These are phyloP conservation scores for Metschnikowia orientalis DNA, from an alignment of 805 yeast species.

Conservation along the genomic window DNA sequence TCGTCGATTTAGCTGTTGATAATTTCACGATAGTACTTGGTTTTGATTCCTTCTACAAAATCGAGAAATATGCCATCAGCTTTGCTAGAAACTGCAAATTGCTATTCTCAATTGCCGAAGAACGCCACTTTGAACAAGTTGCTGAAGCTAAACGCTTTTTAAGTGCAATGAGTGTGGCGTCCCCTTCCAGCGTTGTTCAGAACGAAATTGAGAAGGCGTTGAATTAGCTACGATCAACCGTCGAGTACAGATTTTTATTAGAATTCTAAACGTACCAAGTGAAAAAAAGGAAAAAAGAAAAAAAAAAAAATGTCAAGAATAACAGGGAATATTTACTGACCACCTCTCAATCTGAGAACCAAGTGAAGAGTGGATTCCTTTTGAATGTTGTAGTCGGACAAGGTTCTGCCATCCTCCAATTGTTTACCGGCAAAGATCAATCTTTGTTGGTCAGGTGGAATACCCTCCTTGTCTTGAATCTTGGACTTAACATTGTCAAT, in stretches of 20 bases:
- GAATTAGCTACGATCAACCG: constrained; percentile 2
- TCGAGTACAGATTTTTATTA: background rate
- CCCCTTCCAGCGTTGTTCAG: constrained; percentile 17
- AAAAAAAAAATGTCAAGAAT: too few species aligned
- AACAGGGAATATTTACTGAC: constrained; percentile 49
- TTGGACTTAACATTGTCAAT: constrained; percentile 90
- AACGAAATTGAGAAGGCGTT: constrained; percentile 16
- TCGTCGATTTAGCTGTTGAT: constrained; percentile 4
- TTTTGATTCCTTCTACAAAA: constrained; percentile 13
- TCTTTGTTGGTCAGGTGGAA: constrained; percentile 97
- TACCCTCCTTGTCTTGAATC: constrained; percentile 96
- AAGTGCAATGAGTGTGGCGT: constrained; percentile 18
- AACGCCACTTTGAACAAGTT: constrained; percentile 12
- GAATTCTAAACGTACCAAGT: too few species aligned
- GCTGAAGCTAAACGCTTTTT: constrained; percentile 11
- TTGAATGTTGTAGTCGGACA: constrained; percentile 97
- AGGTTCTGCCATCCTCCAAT: constrained; percentile 85
- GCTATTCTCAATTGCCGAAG: constrained; percentile 18
- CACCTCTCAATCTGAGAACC: constrained; percentile 98
- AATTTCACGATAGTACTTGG: constrained; percentile 19
- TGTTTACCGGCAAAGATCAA: constrained; percentile 97
- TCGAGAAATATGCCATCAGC: constrained; percentile 35
- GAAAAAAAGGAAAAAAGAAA: too few species aligned
- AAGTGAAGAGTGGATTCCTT: constrained; percentile 95
- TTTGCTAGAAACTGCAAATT: constrained; percentile 31